These are phyloP conservation scores for Phytophthora pini DNA, from an alignment of 352 stramenopile genomes.

Conservation along the genomic window DNA sequence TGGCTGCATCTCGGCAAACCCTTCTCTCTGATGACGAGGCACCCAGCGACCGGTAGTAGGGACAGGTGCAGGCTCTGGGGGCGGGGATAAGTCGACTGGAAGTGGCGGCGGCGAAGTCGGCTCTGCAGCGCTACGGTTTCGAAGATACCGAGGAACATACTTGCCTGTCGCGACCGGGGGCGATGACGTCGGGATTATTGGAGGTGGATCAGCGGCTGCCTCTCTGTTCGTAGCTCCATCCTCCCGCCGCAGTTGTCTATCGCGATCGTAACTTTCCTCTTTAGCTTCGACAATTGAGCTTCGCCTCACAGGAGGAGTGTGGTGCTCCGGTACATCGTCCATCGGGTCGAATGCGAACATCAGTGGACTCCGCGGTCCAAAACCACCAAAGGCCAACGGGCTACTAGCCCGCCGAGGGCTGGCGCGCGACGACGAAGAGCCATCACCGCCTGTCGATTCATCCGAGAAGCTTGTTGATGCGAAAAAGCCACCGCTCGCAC, in stretches of 20 bases:
- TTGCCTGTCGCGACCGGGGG: conserved; percentile 66
- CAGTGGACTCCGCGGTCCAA: conserved; percentile 72
- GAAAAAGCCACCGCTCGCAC: conserved; percentile 48
- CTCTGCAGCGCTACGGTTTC: conserved; percentile 63
- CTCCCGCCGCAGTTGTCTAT: conserved; percentile 28
- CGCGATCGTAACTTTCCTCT: conserved; percentile 35
- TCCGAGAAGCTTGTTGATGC: conserved; percentile 67
- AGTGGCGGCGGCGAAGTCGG: conserved; percentile 45
- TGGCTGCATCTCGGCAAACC: conserved; percentile 51
- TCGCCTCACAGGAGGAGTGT: conserved; percentile 21
- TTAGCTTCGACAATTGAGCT: conserved; percentile 26
- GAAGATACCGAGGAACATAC: conserved; percentile 78
- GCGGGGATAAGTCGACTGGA: conserved; percentile 41
- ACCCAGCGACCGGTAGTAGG: conserved; percentile 56
- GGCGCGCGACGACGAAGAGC: conserved; percentile 42
- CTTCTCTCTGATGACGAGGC: conserved; percentile 61
- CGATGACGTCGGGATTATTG: conserved; percentile 60
- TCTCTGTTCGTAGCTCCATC: conserved; percentile 21
- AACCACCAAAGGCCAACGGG: conserved; percentile 56
- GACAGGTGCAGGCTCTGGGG: conserved; percentile 44
- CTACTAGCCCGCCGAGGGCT: conserved; percentile 68
- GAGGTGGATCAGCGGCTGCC: conserved; percentile 31
- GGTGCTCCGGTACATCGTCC: conserved; percentile 60
- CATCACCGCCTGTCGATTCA: conserved; percentile 51
- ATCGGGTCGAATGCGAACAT: conserved; percentile 85